Conservation (phyloP, 805 yeast species). For the Suhomyces prunicola region DNA sequence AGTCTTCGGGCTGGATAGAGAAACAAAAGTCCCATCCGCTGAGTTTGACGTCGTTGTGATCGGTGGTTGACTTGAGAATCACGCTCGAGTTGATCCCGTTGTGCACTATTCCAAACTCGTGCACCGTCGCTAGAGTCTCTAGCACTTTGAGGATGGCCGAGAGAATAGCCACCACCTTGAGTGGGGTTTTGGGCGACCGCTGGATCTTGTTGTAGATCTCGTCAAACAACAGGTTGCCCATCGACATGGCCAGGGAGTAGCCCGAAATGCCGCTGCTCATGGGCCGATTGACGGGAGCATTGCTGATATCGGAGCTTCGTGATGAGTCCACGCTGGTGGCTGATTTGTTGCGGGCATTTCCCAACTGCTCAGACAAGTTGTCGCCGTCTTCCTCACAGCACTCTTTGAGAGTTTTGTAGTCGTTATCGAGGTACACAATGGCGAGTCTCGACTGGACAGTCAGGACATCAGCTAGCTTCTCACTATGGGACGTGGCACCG, state of each 20-base stretch:
- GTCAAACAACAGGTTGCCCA: constrained; percentile 2
- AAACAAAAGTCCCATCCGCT: constrained; percentile 51
- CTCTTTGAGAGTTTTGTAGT: constrained; percentile 6
- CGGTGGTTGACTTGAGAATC: constrained; percentile 34
- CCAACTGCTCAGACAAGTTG: not conserved
- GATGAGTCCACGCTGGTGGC: not conserved
- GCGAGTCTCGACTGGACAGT: constrained; percentile 5
- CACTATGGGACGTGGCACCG: not conserved
- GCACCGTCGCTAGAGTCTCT: constrained; percentile 29
- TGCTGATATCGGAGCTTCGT: not conserved
- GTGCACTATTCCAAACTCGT: constrained; percentile 43
- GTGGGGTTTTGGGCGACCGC: constrained; percentile 13
- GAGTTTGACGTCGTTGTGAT: constrained; percentile 27
- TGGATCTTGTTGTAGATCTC: not conserved
- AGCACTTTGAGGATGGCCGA: constrained; percentile 22
- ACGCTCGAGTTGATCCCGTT: constrained; percentile 44
- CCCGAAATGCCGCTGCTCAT: not conserved
- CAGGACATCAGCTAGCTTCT: not conserved
- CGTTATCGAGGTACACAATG: constrained; percentile 7
- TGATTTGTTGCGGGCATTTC: not conserved
- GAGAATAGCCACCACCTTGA: constrained; percentile 18
- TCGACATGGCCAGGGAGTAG: not conserved
- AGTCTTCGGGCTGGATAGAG: constrained; percentile 38
- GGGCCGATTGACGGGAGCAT: not conserved
- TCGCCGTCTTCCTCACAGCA: not conserved